phyloP scores from a whole-genome alignment of 176 grass and related monocot genomes.

The Panicum miliaceum region DNA sequence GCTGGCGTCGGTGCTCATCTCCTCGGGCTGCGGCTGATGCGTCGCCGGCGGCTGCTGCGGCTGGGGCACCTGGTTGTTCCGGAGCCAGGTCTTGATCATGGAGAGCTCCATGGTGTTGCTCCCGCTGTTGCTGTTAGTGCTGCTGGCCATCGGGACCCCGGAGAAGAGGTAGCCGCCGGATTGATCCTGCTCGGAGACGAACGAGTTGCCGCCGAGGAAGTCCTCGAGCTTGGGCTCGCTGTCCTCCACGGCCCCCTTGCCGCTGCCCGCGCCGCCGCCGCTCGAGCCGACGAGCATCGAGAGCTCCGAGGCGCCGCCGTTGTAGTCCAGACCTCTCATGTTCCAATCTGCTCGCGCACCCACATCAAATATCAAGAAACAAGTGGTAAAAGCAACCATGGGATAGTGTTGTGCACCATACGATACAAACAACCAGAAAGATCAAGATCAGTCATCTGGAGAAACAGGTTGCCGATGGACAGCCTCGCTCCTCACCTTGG shows the following conservation, averaged over 20 bases:
- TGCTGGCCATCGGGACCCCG: conserved; percentile 46
- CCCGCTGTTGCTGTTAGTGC: conserved; percentile 42
- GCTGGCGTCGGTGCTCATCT: conserved; percentile 66
- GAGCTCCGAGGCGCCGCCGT: conserved; percentile 72
- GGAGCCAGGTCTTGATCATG: conserved; percentile 95
- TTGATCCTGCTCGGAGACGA: conserved; percentile 77
- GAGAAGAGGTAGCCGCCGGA: conserved; percentile 65
- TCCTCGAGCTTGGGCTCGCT: conserved; percentile 91
- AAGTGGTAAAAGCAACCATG: conserved; percentile 22
- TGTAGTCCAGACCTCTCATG: conserved; percentile 72
- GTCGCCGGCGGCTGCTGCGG: conserved; percentile 8
- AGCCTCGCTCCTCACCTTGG: conserved; percentile 47
- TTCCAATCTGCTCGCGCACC: conserved; percentile 69
- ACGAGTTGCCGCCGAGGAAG: conserved; percentile 89
- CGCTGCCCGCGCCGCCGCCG: conserved; percentile 24
- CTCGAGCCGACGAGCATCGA: conserved; percentile 96
- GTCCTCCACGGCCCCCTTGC: conserved; percentile 48
- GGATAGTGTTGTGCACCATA: conserved; percentile 21
- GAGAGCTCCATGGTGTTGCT: conserved; percentile 83
- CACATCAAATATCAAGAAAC: conserved; percentile 46
- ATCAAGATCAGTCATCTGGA: too few relatives aligned
- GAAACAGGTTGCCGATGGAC: too few relatives aligned
- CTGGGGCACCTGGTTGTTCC: conserved; percentile 61
- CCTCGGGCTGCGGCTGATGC: conserved; percentile 31
- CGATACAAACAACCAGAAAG: background rate